These are phyloP conservation scores for Trichoderma atroviride DNA, from an alignment of 2,329 filamentous ascomycete genomes.

Conservation along the genomic window DNA sequence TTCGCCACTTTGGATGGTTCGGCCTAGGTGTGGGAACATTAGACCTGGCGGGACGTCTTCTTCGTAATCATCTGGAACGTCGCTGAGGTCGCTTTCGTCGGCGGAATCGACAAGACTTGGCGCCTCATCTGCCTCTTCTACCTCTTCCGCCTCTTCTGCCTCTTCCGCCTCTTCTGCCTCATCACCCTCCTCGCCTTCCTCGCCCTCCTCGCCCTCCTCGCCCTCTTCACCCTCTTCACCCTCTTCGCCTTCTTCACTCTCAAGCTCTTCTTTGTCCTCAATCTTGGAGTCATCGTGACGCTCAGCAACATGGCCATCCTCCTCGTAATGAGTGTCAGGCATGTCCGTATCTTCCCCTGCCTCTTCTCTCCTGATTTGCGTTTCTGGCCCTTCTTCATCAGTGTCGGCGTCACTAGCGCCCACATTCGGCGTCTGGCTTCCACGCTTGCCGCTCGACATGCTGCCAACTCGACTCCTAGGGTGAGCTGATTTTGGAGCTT, in stretches of 20 bases:
- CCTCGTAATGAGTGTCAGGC: slow-evolving; percentile 44
- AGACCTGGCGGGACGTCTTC: slow-evolving; percentile 58
- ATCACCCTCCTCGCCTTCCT: too few species aligned
- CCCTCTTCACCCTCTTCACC: slow-evolving; percentile 27
- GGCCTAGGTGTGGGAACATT: slow-evolving; percentile 52
- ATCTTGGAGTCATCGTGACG: slow-evolving; percentile 35
- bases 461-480: slow-evolving; percentile 56
- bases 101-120: slow-evolving; percentile 66
- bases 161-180: too few species aligned
- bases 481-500: slow-evolving; percentile 49
- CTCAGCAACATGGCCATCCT: slow-evolving; percentile 38
- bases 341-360: slow-evolving; percentile 46
- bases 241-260: slow-evolving; percentile 28
- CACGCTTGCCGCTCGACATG: slow-evolving; percentile 53
- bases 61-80: slow-evolving; percentile 61
- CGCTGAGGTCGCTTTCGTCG: slow-evolving; percentile 70
- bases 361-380: slow-evolving; percentile 43
- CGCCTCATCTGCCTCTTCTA: slow-evolving; percentile 31
- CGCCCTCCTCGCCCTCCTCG: not conserved
- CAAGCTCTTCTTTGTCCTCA: slow-evolving; percentile 35
- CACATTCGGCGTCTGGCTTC: slow-evolving; percentile 44
- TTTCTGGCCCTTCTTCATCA: slow-evolving; percentile 48
- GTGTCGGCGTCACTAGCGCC: slow-evolving; percentile 43
- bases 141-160: too few species aligned
- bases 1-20: slow-evolving; percentile 36